Conservation (phyloP, 2,329 filamentous ascomycete species). For the Ophiosphaerella korrae region DNA sequence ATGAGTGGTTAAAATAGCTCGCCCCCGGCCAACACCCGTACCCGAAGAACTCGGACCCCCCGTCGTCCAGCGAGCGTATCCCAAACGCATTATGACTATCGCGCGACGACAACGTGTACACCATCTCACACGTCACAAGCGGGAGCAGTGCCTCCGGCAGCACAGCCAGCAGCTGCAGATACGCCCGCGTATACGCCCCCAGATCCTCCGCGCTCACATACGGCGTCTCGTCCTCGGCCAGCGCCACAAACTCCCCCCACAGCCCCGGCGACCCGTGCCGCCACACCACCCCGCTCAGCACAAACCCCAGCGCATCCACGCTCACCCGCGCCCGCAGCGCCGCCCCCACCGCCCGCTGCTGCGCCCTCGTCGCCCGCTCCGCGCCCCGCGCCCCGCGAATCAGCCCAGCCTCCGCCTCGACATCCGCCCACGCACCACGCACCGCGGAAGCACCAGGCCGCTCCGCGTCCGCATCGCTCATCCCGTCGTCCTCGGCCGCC, state of each 20-base stretch:
- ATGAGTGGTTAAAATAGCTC: slow-evolving; percentile 57
- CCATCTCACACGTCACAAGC: slow-evolving; percentile 39
- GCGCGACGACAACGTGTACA: slow-evolving; percentile 45
- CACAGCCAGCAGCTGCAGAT: slow-evolving; percentile 51
- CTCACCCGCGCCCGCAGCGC: slow-evolving; percentile 39
- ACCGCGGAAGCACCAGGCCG: slow-evolving; percentile 38
- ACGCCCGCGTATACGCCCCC: slow-evolving; percentile 45
- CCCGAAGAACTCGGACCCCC: slow-evolving; percentile 55
- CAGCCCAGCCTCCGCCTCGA: slow-evolving; percentile 28
- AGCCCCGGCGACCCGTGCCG: slow-evolving; percentile 32
- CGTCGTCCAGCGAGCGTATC: slow-evolving; percentile 51
- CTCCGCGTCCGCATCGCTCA: slow-evolving; percentile 37
- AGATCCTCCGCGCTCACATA: slow-evolving; percentile 51
- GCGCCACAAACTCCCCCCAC: slow-evolving; percentile 43
- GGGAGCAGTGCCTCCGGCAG: slow-evolving; percentile 45
- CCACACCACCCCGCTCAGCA: slow-evolving; percentile 48
- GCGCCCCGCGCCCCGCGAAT: slow-evolving; percentile 29
- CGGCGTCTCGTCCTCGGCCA: slow-evolving; percentile 49
- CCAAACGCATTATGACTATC: slow-evolving; percentile 56
- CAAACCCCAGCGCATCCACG: slow-evolving; percentile 48
- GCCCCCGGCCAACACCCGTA: slow-evolving; percentile 55
- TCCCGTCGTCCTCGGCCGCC: slow-evolving; percentile 41
- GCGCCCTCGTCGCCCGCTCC: slow-evolving; percentile 36
- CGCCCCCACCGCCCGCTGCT: slow-evolving; percentile 37
- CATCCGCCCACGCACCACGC: slow-evolving; percentile 31